Conservation (phyloP, 139 green algal genomes). For the Micractinium sp. region DNA sequence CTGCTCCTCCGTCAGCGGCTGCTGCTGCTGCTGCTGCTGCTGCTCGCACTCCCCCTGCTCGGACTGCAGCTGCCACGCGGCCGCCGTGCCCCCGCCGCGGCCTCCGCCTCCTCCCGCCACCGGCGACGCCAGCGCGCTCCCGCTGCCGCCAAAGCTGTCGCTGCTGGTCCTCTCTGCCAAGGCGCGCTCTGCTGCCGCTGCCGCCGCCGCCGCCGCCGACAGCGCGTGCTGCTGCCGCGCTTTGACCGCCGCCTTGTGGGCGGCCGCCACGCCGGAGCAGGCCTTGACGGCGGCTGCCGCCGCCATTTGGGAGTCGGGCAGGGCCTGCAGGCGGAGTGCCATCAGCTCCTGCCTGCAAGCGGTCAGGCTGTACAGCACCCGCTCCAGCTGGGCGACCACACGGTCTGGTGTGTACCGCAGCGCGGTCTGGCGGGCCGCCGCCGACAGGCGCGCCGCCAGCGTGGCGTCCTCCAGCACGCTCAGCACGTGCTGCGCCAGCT, state of each 20-base stretch:
- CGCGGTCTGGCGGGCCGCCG: constrained; percentile 16
- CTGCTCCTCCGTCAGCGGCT: not conserved
- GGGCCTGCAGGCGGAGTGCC: constrained; percentile 45
- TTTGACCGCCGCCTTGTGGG: not conserved
- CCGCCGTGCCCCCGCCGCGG: no score
- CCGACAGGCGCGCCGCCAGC: constrained; percentile 7
- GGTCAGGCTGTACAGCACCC: constrained; percentile 67
- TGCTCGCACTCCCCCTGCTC: not conserved
- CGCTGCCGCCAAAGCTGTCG: not conserved
- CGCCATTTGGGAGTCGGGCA: constrained; percentile 48
- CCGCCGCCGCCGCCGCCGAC: not conserved
- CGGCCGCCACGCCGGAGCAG: not conserved
- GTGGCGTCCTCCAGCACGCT: constrained; percentile 17
- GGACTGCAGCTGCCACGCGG: not conserved
- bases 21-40: not conserved
- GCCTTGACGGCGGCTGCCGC: not conserved
- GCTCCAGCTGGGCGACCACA: constrained; percentile 56
- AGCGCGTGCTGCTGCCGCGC: not conserved
- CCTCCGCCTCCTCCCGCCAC: no score
- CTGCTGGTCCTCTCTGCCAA: not conserved
- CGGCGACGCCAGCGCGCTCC: no score
- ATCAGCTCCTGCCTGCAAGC: constrained; percentile 60
- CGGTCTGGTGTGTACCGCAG: not conserved
- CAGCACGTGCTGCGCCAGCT: constrained; percentile 23
- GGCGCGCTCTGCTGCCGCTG: not conserved